Conservation (phyloP, 2,329 filamentous ascomycete genomes). For the Fusarium pininemorale region DNA sequence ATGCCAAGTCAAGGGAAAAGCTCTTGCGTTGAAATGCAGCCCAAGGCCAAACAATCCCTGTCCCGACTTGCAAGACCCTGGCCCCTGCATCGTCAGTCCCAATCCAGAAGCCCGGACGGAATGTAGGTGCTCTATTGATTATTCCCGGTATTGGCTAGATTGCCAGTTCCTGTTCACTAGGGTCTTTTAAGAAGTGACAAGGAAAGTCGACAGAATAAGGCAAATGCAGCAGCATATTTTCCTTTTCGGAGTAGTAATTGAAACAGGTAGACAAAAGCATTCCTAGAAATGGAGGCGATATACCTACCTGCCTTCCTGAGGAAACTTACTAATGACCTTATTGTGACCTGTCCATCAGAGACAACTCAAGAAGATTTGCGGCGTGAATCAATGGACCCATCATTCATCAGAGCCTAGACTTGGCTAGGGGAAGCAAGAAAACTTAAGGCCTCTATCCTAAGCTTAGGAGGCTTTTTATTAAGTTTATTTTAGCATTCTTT, state of each 20-base stretch:
- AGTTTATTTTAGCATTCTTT: background rate
- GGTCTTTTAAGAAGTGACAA: background rate
- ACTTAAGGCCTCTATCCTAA: background rate
- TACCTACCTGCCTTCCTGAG: too few relatives aligned
- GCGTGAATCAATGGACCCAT: background rate
- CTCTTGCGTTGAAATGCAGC: background rate
- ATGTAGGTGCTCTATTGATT: slow-evolving; percentile 14
- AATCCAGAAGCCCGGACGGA: slow-evolving; percentile 7
- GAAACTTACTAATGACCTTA: background rate
- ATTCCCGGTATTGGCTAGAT: slow-evolving; percentile 23
- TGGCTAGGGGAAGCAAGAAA: background rate
- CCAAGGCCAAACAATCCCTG: slow-evolving; percentile 1
- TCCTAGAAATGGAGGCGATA: background rate
- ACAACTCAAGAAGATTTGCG: background rate
- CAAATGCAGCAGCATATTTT: background rate
- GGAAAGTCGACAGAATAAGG: background rate
- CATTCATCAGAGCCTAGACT: slow-evolving; percentile 18
- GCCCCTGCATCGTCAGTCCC: slow-evolving; percentile 2
- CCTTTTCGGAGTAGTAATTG: background rate
- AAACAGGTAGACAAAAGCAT: background rate
- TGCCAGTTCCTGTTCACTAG: background rate
- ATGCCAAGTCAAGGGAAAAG: background rate
- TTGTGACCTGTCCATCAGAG: background rate
- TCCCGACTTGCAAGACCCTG: slow-evolving; percentile 6
- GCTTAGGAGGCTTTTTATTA: background rate